Percentiles rank a stretch among this genome's conserved stretches.
Evolutionary conservation across 495 filamentous ascomycete genomes (phyloP).

Genomic region (Penicillium riverlandense): DNA sequence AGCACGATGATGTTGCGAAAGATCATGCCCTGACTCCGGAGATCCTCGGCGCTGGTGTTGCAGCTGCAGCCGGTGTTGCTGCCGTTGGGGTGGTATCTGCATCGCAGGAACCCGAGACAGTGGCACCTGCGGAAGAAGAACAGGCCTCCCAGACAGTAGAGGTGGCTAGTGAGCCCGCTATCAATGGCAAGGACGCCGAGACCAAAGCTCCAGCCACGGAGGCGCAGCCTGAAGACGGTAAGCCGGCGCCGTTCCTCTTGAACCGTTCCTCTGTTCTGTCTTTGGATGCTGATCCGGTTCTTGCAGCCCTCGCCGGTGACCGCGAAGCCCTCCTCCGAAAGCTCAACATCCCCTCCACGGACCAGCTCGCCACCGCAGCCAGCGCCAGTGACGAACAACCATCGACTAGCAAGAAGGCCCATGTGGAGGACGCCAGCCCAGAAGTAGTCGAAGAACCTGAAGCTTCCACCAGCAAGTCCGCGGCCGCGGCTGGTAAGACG

Average conservation of each 20-base stretch:
- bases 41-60: slow-evolving; percentile 20
- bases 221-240: slow-evolving; percentile 20
- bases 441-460: slow-evolving; percentile 4
- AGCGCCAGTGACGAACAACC: slow-evolving; percentile 2
- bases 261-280: slow-evolving; percentile 14
- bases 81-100: slow-evolving; percentile 13
- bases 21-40: slow-evolving; percentile 16
- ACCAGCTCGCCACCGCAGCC: slow-evolving; percentile 14
- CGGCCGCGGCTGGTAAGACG: slow-evolving; percentile 14
- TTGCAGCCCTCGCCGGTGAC: slow-evolving; percentile 32
- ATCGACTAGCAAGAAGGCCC: slow-evolving; percentile 9
- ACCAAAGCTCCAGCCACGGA: slow-evolving; percentile 5
- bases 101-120: slow-evolving; percentile 7
- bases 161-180: no score
- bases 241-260: slow-evolving; percentile 12
- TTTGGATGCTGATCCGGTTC: slow-evolving; percentile 31
- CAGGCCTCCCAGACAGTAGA: background rate
- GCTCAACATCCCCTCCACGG: slow-evolving; percentile 25
- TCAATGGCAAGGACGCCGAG: slow-evolving; percentile 1
- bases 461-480: background rate
- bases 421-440: slow-evolving; percentile 7
- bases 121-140: slow-evolving; percentile 5
- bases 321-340: slow-evolving; percentile 30
- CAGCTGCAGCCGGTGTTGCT: slow-evolving; percentile 14
- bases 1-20: slow-evolving; percentile 9